Conservation (phyloP, 2,329 filamentous ascomycete genomes). For the Phialemoniopsis sp. region DNA sequence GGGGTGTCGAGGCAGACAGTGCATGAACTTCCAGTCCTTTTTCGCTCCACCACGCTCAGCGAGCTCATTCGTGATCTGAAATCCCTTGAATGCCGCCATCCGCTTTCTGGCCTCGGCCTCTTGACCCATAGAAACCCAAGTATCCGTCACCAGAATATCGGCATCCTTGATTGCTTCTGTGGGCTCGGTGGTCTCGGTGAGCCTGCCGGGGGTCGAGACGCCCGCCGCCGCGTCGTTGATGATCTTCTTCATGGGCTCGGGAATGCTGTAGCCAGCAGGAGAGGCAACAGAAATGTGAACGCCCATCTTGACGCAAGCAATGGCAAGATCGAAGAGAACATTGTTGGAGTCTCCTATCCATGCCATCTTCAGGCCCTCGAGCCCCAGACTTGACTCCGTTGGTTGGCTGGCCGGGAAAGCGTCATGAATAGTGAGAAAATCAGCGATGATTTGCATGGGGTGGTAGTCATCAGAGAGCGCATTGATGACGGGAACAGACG, state of each 20-base stretch:
- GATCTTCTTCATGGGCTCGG: constrained; percentile 65
- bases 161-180: constrained; percentile 83
- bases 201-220: constrained; percentile 52
- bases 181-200: constrained; percentile 73
- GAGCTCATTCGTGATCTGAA: constrained; percentile 85
- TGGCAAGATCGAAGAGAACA: constrained; percentile 89
- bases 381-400: constrained; percentile 47
- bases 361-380: constrained; percentile 83
- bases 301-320: constrained; percentile 81
- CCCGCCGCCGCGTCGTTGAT: constrained; percentile 61
- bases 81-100: constrained; percentile 78
- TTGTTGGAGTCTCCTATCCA: constrained; percentile 98
- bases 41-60: constrained; percentile 83
- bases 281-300: constrained; percentile 85
- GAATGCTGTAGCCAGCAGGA: constrained; percentile 80
- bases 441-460: constrained; percentile 89
- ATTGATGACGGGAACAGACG: constrained; percentile 78
- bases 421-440: constrained; percentile 88
- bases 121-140: constrained; percentile 98
- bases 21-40: constrained; percentile 94
- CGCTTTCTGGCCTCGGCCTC: constrained; percentile 78
- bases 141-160: constrained; percentile 91
- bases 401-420: constrained; percentile 51
- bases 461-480: constrained; percentile 88
- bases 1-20: constrained; percentile 86